Evolutionary conservation across 495 filamentous ascomycete species (phyloP).

Genomic region (Hypoxylon trugodes): DNA sequence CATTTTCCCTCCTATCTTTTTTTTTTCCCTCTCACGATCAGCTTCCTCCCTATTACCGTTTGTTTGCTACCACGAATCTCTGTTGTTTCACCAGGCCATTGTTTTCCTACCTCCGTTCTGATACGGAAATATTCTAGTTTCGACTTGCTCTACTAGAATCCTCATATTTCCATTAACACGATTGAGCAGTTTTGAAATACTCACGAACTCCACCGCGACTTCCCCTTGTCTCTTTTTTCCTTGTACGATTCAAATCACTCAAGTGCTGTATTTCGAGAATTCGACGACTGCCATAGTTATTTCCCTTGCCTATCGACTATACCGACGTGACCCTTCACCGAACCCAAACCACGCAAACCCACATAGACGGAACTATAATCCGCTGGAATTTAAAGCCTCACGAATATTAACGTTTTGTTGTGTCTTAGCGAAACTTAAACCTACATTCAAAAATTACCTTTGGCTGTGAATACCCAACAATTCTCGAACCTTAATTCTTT

Average conservation of each 20-base stretch:
- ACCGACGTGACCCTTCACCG: constrained; percentile 8
- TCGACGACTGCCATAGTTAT: constrained; percentile 3
- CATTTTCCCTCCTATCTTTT: neutral
- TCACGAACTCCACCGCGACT: constrained; percentile 8
- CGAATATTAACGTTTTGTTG: constrained; percentile 16
- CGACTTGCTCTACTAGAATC: neutral
- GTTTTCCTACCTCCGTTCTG: constrained; percentile 18
- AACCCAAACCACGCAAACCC: neutral
- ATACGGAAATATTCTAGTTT: too few species aligned
- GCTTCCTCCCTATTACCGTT: neutral
- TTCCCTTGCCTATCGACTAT: too few species aligned
- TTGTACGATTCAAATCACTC: constrained; percentile 8
- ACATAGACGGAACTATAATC: constrained; percentile 3
- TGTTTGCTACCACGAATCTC: constrained; percentile 18
- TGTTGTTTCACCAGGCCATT: constrained; percentile 12
- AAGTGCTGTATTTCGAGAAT: constrained; percentile 11
- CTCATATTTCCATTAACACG: constrained; percentile 10
- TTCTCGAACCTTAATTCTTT: neutral
- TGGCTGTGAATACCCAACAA: neutral
- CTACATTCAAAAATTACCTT: neutral
- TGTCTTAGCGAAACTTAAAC: constrained; percentile 12
- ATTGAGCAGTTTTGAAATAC: constrained; percentile 22
- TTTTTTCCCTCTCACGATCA: neutral
- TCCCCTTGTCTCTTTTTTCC: neutral
- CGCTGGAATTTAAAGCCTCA: neutral